phyloP scores from a whole-genome alignment of 495 filamentous ascomycete species.

The Neurospora sp. region DNA sequence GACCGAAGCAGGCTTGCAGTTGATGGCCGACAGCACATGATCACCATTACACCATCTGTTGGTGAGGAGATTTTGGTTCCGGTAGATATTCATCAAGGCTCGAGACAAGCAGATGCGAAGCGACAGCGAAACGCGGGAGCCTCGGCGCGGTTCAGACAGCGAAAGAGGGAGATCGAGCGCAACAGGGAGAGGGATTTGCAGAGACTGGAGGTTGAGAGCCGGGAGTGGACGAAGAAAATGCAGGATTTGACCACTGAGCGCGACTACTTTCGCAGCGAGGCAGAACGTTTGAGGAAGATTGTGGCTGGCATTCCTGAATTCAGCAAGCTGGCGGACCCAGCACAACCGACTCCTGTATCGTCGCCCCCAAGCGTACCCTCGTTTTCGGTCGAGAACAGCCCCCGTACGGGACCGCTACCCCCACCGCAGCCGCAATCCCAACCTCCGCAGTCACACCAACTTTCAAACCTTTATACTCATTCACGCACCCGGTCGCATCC shows the following conservation, averaged over 20 bases:
- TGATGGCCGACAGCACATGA: constrained; percentile 33
- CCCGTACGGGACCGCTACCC: constrained; percentile 11
- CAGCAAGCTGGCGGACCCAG: constrained; percentile 37
- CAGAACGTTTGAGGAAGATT: constrained; percentile 59
- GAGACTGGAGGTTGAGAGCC: constrained; percentile 50
- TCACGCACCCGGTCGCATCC: constrained; percentile 9
- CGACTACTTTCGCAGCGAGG: constrained; percentile 41
- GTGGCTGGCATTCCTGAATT: constrained; percentile 43
- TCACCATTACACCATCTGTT: constrained; percentile 27
- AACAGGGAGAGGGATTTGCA: constrained; percentile 56
- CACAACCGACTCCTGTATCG: constrained; percentile 34
- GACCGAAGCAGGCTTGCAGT: constrained; percentile 14
- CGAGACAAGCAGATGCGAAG: constrained; percentile 82
- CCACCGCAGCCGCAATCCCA: constrained; percentile 10
- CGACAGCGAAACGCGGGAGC: constrained; percentile 88
- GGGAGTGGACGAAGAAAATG: constrained; percentile 31
- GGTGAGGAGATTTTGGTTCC: constrained; percentile 49
- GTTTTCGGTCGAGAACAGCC: constrained; percentile 23
- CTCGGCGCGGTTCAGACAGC: constrained; percentile 77
- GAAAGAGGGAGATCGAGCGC: constrained; percentile 81
- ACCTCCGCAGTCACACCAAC: constrained; percentile 9
- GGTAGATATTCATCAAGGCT: constrained; percentile 70
- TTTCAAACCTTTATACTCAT: constrained; percentile 6
- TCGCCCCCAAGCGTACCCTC: constrained; percentile 22
- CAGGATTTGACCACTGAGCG: constrained; percentile 41